Base-by-base conservation (phyloP, 1,284 basidiomycete species). In the Xerocomus amazonicus region DNA sequence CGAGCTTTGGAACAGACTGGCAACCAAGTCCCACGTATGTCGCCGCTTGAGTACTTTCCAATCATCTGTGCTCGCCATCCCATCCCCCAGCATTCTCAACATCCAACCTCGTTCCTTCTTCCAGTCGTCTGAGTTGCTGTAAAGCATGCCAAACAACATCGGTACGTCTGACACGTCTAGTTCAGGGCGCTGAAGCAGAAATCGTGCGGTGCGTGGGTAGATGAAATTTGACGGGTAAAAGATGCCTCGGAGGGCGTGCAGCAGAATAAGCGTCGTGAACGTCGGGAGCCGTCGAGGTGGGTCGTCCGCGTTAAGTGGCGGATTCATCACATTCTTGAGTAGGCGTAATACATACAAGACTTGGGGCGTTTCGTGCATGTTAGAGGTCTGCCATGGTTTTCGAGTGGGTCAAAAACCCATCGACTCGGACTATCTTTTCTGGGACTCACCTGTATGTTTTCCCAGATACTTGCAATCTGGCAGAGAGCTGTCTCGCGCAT, bases 81-180 rank as follows among this genome's bases (percentile, higher is more conserved):
- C 90, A 58, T 96, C 92, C 0, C 84, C 75, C 33, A 97, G 35
- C 64, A 63, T 63, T 26, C 10, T 78, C 37, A 97, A 71, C 43
- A 97, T 93, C 93, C 93, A 97, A 2, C 76, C 75, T 17, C 92
- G 76, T 61, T 97, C 92, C 62, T 84, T 86, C 70, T 84, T 87
- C 83, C 88, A 90, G 28, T 89, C 84, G 38, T 84, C 83, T 1
- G 84, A 76, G 50, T 10, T 78, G 29, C 76, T 83, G 59, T 93
- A 96, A 3, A 98, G 74, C 81, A 94, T 85, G 10, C 77, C 76
- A 92, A 32, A 86, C 3, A 86, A 64, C 68, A 84, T 71, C 1
- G 83, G 84, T 0, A 84, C 77, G 56, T 86, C 83, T 12, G 62
- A 63, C 1, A 68, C 57, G 54, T 84, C 83, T 7, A 84, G 65